phyloP scores from a whole-genome alignment of 1,284 basidiomycete species.

The Ceratobasidium sp. region DNA sequence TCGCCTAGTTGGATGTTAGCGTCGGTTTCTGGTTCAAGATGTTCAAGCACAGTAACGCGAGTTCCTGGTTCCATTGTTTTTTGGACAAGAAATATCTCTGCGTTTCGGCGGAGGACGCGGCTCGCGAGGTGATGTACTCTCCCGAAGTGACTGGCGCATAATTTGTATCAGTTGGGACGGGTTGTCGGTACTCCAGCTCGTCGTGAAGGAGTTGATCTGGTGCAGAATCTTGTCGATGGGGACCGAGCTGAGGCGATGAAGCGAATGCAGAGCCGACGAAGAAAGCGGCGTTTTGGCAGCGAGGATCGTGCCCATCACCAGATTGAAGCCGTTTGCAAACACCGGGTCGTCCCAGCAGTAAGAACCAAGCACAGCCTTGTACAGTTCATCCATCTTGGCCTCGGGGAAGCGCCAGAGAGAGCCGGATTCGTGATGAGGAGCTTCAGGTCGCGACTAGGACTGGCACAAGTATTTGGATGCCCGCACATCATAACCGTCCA shows the following conservation, averaged over 20 bases:
- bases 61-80: background rate
- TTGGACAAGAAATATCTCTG: background rate
- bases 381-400: background rate
- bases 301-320: background rate
- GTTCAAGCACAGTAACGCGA: background rate
- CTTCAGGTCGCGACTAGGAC: background rate
- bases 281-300: background rate
- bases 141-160: background rate
- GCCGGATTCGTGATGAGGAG: background rate
- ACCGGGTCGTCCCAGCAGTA: background rate
- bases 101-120: background rate
- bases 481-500: background rate
- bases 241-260: background rate
- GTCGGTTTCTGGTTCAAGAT: background rate
- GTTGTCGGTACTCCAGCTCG: background rate
- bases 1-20: background rate
- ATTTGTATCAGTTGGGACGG: background rate
- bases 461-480: background rate
- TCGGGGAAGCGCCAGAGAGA: background rate
- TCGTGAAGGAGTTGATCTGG: background rate
- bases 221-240: background rate
- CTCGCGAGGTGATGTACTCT: background rate
- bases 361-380: background rate
- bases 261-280: background rate
- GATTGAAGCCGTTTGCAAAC: background rate